Evolutionary conservation across 2,329 filamentous ascomycete genomes (phyloP).

Genomic region (Westerdykella ornata): DNA sequence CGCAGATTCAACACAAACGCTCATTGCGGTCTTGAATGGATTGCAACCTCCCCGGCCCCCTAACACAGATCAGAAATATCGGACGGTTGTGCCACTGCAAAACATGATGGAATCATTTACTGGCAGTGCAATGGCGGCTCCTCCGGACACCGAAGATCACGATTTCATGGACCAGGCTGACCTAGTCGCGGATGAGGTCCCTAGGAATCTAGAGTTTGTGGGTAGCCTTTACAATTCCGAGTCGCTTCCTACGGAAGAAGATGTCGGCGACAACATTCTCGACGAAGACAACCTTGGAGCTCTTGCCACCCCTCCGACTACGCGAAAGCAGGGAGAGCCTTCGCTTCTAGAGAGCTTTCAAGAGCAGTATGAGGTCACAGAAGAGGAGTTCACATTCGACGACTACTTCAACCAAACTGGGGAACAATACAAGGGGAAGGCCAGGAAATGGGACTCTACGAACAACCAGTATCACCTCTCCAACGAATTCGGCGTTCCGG

Average conservation of each 20-base stretch:
- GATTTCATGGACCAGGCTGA: conserved; percentile 37
- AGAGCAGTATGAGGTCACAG: conserved; percentile 49
- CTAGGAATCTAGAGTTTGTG: conserved; percentile 42
- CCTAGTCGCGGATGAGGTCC: conserved; percentile 38
- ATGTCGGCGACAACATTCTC: conserved; percentile 39
- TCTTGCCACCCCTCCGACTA: conserved; percentile 27
- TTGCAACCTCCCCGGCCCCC: conserved; percentile 78
- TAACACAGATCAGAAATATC: conserved; percentile 75
- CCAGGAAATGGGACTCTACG: conserved; percentile 72
- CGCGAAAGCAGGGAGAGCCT: conserved; percentile 30
- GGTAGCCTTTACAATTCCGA: conserved; percentile 50
- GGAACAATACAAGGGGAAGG: conserved; percentile 54
- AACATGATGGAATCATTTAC: conserved; percentile 88
- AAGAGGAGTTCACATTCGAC: conserved; percentile 61
- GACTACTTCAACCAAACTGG: conserved; percentile 65
- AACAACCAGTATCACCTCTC: conserved; percentile 67
- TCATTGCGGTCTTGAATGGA: conserved; percentile 71
- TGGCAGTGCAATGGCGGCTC: conserved; percentile 67
- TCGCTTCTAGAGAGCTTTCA: conserved; percentile 46
- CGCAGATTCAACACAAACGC: conserved; percentile 91
- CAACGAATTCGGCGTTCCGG: conserved; percentile 54
- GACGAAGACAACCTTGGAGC: conserved; percentile 37
- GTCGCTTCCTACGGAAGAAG: conserved; percentile 36
- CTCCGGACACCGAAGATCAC: conserved; percentile 50
- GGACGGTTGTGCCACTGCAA: conserved; percentile 77